Conservation (phyloP, 2,329 filamentous ascomycete genomes). For the Beauveria brongniartii region DNA sequence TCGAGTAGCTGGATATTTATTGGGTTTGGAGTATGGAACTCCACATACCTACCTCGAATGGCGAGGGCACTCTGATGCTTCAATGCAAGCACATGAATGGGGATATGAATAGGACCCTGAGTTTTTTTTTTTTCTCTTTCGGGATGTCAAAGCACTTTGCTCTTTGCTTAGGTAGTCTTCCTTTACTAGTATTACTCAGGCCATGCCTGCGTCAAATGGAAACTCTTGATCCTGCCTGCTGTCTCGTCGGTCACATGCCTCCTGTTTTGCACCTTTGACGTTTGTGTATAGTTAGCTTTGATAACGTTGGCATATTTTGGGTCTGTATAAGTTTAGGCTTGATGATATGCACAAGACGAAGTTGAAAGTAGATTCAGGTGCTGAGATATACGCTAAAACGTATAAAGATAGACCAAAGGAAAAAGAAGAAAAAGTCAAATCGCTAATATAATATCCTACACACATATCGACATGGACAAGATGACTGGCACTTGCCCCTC, state of each 20-base stretch:
- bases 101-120: conserved; percentile 11
- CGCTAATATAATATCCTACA: not conserved
- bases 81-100: not conserved
- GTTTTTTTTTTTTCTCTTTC: conserved; percentile 5
- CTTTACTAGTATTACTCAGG: not conserved
- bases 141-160: conserved; percentile 2
- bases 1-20: not conserved
- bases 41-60: not conserved
- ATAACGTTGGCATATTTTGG: too few species aligned
- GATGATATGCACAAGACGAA: not conserved
- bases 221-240: not conserved
- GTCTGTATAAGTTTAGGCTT: too few species aligned
- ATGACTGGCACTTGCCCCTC: too few species aligned
- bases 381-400: not conserved
- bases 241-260: not conserved
- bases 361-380: too few species aligned
- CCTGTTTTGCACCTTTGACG: too few species aligned
- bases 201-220: conserved; percentile 4
- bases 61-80: conserved; percentile 1
- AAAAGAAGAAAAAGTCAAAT: not conserved
- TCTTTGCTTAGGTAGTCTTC: conserved; percentile 8
- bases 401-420: not conserved
- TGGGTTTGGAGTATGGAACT: not conserved
- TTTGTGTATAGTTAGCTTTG: too few species aligned
- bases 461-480: not conserved